Evolutionary conservation across 371 early-diverging fungal species (phyloP), one percentile per base, ranked within the genome.

Genomic region (Phascolomyces articulosus): DNA sequence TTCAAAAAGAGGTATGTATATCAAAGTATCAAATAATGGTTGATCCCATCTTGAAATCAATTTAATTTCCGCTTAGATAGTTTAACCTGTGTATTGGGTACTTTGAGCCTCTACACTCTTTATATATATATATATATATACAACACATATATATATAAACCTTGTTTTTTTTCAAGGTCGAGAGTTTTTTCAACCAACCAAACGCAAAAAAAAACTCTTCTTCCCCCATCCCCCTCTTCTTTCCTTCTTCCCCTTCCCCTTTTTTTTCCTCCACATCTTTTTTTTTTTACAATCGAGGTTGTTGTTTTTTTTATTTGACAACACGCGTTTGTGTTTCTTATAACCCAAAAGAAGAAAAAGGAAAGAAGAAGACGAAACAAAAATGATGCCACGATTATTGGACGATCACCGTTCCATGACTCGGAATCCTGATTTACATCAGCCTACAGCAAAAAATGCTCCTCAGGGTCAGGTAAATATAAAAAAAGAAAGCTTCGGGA

Each of bases 401-500:
- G 60, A 59, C 60, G 60, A 59, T 62, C 64, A 55, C 21, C 49
- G 51, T 40, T 58, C 64, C 18, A 68, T 68, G 74, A 66, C 72
- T 71, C 74, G 70, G 38, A 71, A 76, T 66, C 67, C 77, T 55
- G 74, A 76, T 58, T 57, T 76, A 40, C 75, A 72, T 64, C 76
- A 76, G 57, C 77, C 76, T 31, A 76, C 68, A 54, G 79, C 74
- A 26, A 76, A 71, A 38, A 75, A 75, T 51, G 73, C 70, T 40
- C 68, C 73, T 41, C 75, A 78, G 63, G 78, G 78, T 41, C 78
- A 78, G 73, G 78, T 75, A 78, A 71, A 75, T 73, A 68, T 65
- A 40, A 51, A 48, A 31, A n/a, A 38, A 1, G 38, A 63, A 24
- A 44, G 27, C 41, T 34, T 28, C 13, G 3, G 29, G 26, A 24